Base-by-base conservation (phyloP, 495 filamentous ascomycete genomes). In the Tirmania nivea region DNA sequence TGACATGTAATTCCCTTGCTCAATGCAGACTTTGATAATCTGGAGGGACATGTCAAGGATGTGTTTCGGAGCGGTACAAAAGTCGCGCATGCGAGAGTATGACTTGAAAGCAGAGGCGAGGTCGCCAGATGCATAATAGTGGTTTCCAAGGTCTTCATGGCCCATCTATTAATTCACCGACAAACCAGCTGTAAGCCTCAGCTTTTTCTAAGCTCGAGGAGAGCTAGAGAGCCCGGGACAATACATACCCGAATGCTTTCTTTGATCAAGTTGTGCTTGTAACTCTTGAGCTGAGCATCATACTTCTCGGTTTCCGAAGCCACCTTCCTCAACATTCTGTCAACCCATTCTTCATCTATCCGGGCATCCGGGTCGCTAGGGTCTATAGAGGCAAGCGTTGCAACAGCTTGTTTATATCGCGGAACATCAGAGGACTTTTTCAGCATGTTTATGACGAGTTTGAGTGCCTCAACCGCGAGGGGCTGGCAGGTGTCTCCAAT, bases 251-350 rank as follows among this genome's bases (percentile, higher is more conserved):
- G 70, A 56, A 96, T 94, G 68, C 88, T 95, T 67, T 97, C 90
- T 65, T 95, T 95, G 57, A 97, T 86, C 36, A 96, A 67, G 57
- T 96, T 97, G 60, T 96, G 93, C 67, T 94, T 97, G 69, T 96
- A 96, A 8, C 81, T 83, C 64, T 84, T 84, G 34, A 97, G 68
- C 62, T 96, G 86, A 7, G 74, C 69, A 57, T 93, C 83, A 54
- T 95, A 69, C 49, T 81, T 76, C 39, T 83, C 75, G 1, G 76
- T 79, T 60, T 86, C 79, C 1, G 67, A 66, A 54, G 76, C 75
- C 56, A 86, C 79, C n/a, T 71, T 65, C 36, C 74, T 76, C 20
- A 74, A 74, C 50, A 71, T 78, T 45, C 68, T 67, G 1, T 78
- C 73, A 6, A 81, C 69, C 90, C 89, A 96, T 10, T 66, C 72